Percentiles rank a stretch among this genome's conserved stretches.
phyloP scores from a whole-genome alignment of 2,329 filamentous ascomycete genomes.

The Beauveria sp. region DNA sequence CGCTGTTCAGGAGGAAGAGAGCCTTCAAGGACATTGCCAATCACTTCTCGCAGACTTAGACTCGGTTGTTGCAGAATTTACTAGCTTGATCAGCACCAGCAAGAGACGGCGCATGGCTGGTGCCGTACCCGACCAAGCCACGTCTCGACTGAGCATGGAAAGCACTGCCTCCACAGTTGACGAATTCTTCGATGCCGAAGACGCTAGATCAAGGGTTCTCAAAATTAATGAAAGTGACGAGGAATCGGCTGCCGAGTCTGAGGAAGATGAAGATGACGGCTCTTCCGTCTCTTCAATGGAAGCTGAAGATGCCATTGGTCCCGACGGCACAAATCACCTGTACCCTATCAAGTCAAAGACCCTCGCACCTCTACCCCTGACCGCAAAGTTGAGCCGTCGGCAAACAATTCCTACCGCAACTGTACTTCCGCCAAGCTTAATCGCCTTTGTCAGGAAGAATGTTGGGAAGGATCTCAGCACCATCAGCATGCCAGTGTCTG shows the following conservation, averaged over 20 bases:
- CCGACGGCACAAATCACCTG: constrained; percentile 53
- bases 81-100: constrained; percentile 65
- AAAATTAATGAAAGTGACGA: constrained; percentile 67
- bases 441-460: constrained; percentile 92
- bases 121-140: constrained; percentile 39
- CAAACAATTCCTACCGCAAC: constrained; percentile 64
- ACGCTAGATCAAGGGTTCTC: constrained; percentile 58
- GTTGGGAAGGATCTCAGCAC: constrained; percentile 96
- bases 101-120: constrained; percentile 63
- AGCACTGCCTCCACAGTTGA: constrained; percentile 63
- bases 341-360: constrained; percentile 72
- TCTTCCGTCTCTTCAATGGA: constrained; percentile 54
- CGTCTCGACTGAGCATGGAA: constrained; percentile 62
- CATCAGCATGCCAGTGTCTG: constrained; percentile 94
- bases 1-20: constrained; percentile 47
- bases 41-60: constrained; percentile 81
- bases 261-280: constrained; percentile 48
- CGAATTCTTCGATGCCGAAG: constrained; percentile 90
- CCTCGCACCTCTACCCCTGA: constrained; percentile 68
- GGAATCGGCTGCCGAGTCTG: constrained; percentile 46
- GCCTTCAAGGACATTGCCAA: constrained; percentile 74
- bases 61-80: constrained; percentile 74
- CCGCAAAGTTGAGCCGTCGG: constrained; percentile 56
- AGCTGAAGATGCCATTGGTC: constrained; percentile 48
- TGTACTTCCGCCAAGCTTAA: constrained; percentile 78